phyloP scores from a whole-genome alignment of 129 eudicot genomes.

The Kitagawia praeruptora region DNA sequence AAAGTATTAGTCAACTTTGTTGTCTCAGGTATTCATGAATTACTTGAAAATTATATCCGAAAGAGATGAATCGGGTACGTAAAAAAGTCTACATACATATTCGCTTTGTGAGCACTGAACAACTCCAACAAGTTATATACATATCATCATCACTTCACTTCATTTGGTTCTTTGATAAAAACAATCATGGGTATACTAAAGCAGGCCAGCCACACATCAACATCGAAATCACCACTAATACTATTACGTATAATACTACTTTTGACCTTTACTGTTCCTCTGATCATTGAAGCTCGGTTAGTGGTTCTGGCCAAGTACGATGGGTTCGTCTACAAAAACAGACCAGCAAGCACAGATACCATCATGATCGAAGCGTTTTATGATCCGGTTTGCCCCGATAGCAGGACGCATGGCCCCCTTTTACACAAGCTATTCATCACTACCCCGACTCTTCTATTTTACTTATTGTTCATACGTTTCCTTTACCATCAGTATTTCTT shows the following conservation, averaged over 20 bases:
- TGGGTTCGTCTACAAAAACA: slow-evolving; percentile 63
- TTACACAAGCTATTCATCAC: slow-evolving; percentile 49
- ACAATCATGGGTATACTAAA: not conserved
- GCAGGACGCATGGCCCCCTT: slow-evolving; percentile 90
- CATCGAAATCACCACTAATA: no score
- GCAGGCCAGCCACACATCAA: not conserved
- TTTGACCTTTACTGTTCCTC: not conserved
- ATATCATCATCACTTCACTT: no score
- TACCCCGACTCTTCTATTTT: slow-evolving; percentile 38
- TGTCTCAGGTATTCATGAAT: no score
- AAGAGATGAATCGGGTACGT: not conserved
- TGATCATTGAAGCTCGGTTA: slow-evolving; percentile 28
- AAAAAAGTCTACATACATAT: not conserved
- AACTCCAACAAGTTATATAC: not conserved
- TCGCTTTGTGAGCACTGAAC: not conserved
- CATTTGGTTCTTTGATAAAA: not conserved
- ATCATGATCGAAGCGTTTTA: slow-evolving; percentile 69
- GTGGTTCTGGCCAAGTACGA: slow-evolving; percentile 46
- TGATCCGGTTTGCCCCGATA: slow-evolving; percentile 94
- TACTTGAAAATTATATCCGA: no score
- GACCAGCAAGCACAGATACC: slow-evolving; percentile 23
- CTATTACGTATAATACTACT: not conserved
- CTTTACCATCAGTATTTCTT: slow-evolving; percentile 58
- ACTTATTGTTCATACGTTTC: slow-evolving; percentile 67
- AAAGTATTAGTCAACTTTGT: no score